Evolutionary conservation across 495 filamentous ascomycete genomes (phyloP), one percentile per base, ranked within the genome.

Genomic region (Rhypophila decipiens): DNA sequence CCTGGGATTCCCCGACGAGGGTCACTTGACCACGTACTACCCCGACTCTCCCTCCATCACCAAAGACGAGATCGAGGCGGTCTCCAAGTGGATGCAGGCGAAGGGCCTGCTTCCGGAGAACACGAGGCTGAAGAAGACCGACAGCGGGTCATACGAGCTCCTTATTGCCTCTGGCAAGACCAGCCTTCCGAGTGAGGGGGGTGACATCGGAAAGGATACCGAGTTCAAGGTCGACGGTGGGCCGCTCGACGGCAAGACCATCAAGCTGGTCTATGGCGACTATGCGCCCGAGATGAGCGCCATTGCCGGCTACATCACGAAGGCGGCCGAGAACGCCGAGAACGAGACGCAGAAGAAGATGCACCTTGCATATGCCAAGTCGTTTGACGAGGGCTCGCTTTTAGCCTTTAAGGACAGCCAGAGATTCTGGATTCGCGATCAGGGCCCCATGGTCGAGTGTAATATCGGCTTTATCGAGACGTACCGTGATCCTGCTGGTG

Each of bases 391-490:
- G 38, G 93, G 93, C 15, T 95, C 88, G 12, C 77, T 96, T 21
- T 71, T 87, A 42, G 85, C 87, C 23, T 95, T 90, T 75, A 95
- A 94, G 71, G 85, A 95, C 56, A 83, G 80, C 53, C 93, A 98
- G 63, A 75, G 89, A 41, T 80, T 82, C 53, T 98, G 93, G 93
- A 90, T 98, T 37, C 80, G 85, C 42, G 90, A 98, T 53, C 87
- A 90, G 49, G 85, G 88, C 13, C 93, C 93, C 5, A 82, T 78
- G 64, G 82, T 98, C 15, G 93, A 97, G 65, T 85, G 77, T 15
- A 91, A 97, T 63, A 80, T 97, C 46, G 93, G 93, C 1, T 98
- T 97, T 58, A 85, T 98, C 34, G 93, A 98, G 69, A 95, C 90
- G 0, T 98, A 97, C 60, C 79, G 93, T 42, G 93, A 98, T 61